These are phyloP conservation scores for Blumeriella jaapii DNA, from an alignment of 2,329 filamentous ascomycete genomes.

Conservation along the genomic window DNA sequence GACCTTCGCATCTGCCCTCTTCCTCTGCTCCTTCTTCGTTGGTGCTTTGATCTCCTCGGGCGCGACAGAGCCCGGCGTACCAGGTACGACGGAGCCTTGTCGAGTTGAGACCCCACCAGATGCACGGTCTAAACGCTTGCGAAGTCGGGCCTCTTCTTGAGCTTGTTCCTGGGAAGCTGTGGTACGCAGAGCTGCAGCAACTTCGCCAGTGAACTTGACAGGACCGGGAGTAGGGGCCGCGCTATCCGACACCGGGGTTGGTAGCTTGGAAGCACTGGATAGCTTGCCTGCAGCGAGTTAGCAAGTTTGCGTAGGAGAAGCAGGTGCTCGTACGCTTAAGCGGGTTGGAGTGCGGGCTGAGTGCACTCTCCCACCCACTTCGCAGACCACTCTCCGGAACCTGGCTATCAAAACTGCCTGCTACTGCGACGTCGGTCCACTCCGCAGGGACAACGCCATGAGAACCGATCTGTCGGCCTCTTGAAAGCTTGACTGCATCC, in stretches of 20 bases:
- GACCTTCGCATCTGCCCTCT: slow-evolving; percentile 58
- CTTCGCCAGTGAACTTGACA: slow-evolving; percentile 31
- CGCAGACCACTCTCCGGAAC: slow-evolving; percentile 20
- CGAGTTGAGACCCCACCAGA: slow-evolving; percentile 39
- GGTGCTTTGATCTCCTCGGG: slow-evolving; percentile 56
- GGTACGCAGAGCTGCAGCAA: slow-evolving; percentile 44
- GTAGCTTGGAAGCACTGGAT: slow-evolving; percentile 29
- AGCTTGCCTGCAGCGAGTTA: slow-evolving; percentile 23
- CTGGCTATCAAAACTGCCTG: slow-evolving; percentile 27
- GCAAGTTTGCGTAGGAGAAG: slow-evolving; percentile 11
- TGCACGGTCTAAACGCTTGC: slow-evolving; percentile 52
- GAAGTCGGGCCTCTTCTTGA: slow-evolving; percentile 59
- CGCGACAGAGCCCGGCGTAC: slow-evolving; percentile 50
- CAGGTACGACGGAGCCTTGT: slow-evolving; percentile 39
- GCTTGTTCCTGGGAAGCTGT: slow-evolving; percentile 55
- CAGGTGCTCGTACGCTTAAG: slow-evolving; percentile 45
- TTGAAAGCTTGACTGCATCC: slow-evolving; percentile 60
- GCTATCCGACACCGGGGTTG: slow-evolving; percentile 36
- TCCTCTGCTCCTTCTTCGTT: slow-evolving; percentile 81
- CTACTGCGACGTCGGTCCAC: slow-evolving; percentile 60
- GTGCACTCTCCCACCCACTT: slow-evolving; percentile 36
- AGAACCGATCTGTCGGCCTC: slow-evolving; percentile 62
- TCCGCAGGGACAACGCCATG: slow-evolving; percentile 70
- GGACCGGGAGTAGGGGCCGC: slow-evolving; percentile 34
- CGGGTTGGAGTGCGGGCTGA: slow-evolving; percentile 42